These are phyloP conservation scores for Pichia sp. DNA, from an alignment of 1,139 yeast species.

Conservation along the genomic window DNA sequence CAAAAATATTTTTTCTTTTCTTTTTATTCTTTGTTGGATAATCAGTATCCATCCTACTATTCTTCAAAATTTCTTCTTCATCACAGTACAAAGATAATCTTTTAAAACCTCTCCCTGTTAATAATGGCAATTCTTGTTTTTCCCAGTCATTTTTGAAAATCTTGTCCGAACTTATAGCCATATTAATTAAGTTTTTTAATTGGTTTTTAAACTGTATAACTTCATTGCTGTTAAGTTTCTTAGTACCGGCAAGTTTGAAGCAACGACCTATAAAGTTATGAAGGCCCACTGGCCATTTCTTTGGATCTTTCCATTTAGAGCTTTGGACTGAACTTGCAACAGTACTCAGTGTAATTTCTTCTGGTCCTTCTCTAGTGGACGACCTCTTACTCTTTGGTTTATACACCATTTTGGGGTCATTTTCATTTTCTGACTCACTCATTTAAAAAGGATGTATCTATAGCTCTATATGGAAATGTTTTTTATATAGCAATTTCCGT, in stretches of 20 bases:
- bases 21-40: conserved; percentile 4
- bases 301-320: conserved; percentile 24
- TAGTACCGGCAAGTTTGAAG: conserved; percentile 34
- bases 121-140: conserved; percentile 47
- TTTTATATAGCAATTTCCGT: too few relatives aligned
- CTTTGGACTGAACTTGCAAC: conserved; percentile 6
- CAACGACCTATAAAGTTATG: conserved; percentile 43
- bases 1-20: conserved; percentile 22
- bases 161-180: conserved; percentile 43
- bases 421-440: neutral
- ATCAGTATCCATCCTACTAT: neutral
- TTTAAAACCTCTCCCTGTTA: conserved; percentile 22
- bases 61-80: conserved; percentile 1
- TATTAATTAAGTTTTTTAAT: conserved; percentile 42
- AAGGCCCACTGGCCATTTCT: conserved; percentile 43
- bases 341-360: conserved; percentile 7
- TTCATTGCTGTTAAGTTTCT: conserved; percentile 28
- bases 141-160: conserved; percentile 59
- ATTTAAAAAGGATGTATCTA: too few relatives aligned
- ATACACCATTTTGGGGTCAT: neutral
- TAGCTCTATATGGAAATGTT: too few relatives aligned
- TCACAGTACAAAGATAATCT: conserved; percentile 23
- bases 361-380: neutral
- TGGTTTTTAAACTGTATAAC: conserved; percentile 39
- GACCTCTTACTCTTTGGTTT: conserved; percentile 5